Percentiles rank a stretch among this genome's conserved stretches.
Conservation (phyloP, 768 basidiomycete genomes). For the Suillus clintonianus region DNA sequence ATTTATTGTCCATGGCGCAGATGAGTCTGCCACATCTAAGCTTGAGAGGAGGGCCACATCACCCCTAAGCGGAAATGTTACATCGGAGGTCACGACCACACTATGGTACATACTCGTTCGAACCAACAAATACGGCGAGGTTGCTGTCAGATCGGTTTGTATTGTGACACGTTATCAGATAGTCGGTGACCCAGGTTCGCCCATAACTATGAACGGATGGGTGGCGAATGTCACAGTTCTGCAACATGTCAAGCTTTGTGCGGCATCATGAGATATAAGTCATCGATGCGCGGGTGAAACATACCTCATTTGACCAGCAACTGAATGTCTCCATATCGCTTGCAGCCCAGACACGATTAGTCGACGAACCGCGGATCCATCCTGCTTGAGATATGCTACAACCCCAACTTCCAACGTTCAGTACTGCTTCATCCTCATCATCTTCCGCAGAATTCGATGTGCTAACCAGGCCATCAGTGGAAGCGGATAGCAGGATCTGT, state of each 20-base stretch:
- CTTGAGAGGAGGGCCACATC: conserved; percentile 58
- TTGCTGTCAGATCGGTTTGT: conserved; percentile 18
- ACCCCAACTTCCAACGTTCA: conserved; percentile 85
- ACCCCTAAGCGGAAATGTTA: conserved; percentile 41
- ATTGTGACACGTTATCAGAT: conserved; percentile 58
- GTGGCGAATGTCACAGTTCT: conserved; percentile 61
- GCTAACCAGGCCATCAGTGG: conserved; percentile 82
- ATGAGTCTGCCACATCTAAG: conserved; percentile 36
- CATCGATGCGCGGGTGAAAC: conserved; percentile 7
- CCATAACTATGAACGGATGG: conserved; percentile 60
- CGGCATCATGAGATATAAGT: background rate
- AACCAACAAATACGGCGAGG: conserved; percentile 65
- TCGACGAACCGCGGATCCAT: conserved; percentile 47
- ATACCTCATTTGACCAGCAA: conserved; percentile 75
- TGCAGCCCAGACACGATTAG: conserved; percentile 69
- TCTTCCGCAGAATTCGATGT: conserved; percentile 69
- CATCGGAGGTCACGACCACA: background rate
- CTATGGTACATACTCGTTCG: conserved; percentile 59
- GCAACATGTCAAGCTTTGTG: conserved; percentile 61
- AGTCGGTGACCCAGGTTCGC: conserved; percentile 78
- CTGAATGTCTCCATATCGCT: conserved; percentile 97
- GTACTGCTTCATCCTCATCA: conserved; percentile 86
- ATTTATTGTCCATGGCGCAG: conserved; percentile 49
- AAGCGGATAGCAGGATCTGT: conserved; percentile 71
- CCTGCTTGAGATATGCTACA: conserved; percentile 79